phyloP scores from a whole-genome alignment of 2,329 filamentous ascomycete genomes.

The Curvularia lunata region DNA sequence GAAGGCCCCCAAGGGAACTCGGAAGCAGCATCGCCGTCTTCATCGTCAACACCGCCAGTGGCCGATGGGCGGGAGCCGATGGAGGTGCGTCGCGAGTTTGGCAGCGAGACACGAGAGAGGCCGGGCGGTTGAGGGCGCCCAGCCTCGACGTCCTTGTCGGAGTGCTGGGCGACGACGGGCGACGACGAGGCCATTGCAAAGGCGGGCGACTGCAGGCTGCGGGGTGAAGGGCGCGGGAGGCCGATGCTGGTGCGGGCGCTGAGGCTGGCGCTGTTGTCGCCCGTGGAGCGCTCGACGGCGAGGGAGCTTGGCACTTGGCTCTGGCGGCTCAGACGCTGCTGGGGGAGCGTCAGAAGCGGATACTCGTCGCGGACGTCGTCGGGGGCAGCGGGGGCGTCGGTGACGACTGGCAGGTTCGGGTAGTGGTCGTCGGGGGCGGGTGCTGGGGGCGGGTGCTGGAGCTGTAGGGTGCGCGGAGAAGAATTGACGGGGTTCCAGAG shows the following conservation, averaged over 20 bases:
- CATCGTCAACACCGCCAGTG: slow-evolving; percentile 45
- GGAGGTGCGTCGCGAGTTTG: slow-evolving; percentile 37
- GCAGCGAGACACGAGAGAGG: slow-evolving; percentile 34
- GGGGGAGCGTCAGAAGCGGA: slow-evolving; percentile 63
- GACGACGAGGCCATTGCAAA: slow-evolving; percentile 35
- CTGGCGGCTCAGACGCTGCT: slow-evolving; percentile 61
- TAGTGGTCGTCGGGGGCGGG: slow-evolving; percentile 16
- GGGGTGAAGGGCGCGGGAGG: slow-evolving; percentile 52
- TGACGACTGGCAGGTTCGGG: slow-evolving; percentile 55
- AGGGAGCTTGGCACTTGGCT: slow-evolving; percentile 49
- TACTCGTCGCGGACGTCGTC: slow-evolving; percentile 57
- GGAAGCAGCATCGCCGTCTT: slow-evolving; percentile 42
- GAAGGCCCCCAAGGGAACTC: slow-evolving; percentile 89
- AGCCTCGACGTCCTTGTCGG: slow-evolving; percentile 36
- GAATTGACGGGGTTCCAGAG: slow-evolving; percentile 68
- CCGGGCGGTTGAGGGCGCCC: slow-evolving; percentile 19
- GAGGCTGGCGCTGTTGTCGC: slow-evolving; percentile 46
- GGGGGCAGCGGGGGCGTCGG: slow-evolving; percentile 22
- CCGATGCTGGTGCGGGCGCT: slow-evolving; percentile 58
- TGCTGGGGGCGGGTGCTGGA: slow-evolving; percentile 40
- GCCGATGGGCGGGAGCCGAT: slow-evolving; percentile 32
- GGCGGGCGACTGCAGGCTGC: slow-evolving; percentile 35
- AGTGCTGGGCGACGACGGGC: slow-evolving; percentile 18
- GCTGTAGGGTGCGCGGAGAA: slow-evolving; percentile 56
- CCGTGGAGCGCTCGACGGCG: slow-evolving; percentile 48